These are phyloP conservation scores for Vachellia collinsii DNA, from an alignment of 306 rosid species.

Conservation along the genomic window DNA sequence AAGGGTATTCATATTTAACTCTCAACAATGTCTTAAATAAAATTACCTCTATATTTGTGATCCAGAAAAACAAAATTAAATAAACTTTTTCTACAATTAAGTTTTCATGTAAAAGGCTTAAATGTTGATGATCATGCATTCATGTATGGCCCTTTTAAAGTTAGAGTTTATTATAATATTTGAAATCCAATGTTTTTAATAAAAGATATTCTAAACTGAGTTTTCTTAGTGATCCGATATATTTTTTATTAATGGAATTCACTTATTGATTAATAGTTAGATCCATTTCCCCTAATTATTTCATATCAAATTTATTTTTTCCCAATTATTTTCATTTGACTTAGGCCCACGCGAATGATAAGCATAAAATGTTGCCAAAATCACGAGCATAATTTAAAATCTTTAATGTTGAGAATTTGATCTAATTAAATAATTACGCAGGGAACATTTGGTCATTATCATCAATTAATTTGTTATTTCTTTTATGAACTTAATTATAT, in stretches of 20 bases:
- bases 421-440: slow-evolving; percentile 20
- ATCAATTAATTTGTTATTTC: not conserved
- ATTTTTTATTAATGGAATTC: not conserved
- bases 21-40: no score
- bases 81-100: not conserved
- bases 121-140: not conserved
- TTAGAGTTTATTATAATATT: not conserved
- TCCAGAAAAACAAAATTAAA: no score
- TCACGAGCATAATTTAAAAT: not conserved
- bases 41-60: no score
- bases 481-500: not conserved
- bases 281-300: not conserved
- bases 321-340: not conserved
- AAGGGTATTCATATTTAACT: no score
- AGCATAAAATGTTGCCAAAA: slow-evolving; percentile 18
- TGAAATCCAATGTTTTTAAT: not conserved
- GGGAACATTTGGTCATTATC: not conserved
- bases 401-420: not conserved
- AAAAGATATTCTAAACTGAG: not conserved
- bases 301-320: not conserved
- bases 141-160: not conserved
- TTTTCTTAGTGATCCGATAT: not conserved
- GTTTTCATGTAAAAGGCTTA: not conserved
- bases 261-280: not conserved
- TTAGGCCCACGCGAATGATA: not conserved